phyloP scores from a whole-genome alignment of 2,329 filamentous ascomycete species.

The Colletotrichum limetticola region DNA sequence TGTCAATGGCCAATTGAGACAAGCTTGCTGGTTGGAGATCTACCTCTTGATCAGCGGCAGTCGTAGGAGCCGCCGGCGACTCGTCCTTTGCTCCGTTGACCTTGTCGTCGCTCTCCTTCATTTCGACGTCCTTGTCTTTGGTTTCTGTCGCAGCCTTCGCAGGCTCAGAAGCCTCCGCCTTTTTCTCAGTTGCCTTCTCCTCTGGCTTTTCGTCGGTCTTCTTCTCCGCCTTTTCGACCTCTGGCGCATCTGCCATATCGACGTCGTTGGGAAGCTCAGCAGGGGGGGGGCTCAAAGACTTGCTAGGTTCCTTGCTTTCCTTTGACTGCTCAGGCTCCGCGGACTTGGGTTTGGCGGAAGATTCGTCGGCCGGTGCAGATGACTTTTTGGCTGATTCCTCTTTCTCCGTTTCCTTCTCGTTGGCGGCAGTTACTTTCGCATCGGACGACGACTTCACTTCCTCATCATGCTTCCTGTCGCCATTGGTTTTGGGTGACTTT shows the following conservation, averaged over 20 bases:
- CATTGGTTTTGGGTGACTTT: constrained; percentile 40
- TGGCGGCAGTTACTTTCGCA: constrained; percentile 4
- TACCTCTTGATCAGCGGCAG: constrained; percentile 42
- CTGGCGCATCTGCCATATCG: constrained; percentile 39
- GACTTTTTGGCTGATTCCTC: constrained; percentile 11
- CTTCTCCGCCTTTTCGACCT: neutral
- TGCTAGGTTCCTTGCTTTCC: constrained; percentile 8
- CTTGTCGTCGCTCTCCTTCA: constrained; percentile 25
- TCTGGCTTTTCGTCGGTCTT: constrained; percentile 2
- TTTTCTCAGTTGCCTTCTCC: constrained; percentile 1
- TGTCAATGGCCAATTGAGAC: constrained; percentile 52
- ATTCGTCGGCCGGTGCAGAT: constrained; percentile 5
- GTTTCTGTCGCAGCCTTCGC: constrained; percentile 21
- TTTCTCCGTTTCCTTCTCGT: constrained; percentile 1
- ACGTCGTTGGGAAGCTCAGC: constrained; percentile 38
- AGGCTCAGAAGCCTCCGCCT: constrained; percentile 27
- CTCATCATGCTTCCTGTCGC: constrained; percentile 38
- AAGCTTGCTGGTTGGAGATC: constrained; percentile 49
- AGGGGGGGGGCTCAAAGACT: neutral
- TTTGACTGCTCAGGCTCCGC: constrained; percentile 13
- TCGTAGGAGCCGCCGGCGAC: constrained; percentile 3
- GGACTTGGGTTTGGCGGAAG: neutral
- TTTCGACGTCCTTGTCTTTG: constrained; percentile 32
- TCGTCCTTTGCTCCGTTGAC: constrained; percentile 14
- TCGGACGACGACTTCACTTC: constrained; percentile 28